Conservation (phyloP, 148 eudicot genomes). For the Amaranthus cruentus region DNA sequence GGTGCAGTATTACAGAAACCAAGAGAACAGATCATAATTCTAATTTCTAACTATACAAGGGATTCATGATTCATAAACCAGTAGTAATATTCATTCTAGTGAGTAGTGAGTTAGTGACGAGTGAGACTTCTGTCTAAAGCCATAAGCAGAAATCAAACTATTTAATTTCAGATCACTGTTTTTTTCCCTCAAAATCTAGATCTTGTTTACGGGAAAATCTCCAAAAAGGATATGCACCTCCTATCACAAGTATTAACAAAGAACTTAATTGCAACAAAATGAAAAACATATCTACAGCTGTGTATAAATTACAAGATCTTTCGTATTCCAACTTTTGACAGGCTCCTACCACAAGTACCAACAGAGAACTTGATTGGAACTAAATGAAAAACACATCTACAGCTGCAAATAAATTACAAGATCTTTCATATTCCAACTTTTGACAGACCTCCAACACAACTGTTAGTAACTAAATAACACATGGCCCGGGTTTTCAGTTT, state of each 20-base stretch:
- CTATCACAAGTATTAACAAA: not conserved
- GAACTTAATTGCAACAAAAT: not conserved
- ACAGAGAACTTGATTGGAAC: not conserved
- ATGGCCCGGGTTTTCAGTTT: too few relatives aligned
- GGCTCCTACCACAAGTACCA: not conserved
- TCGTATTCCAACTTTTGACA: not conserved
- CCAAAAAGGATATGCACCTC: not conserved
- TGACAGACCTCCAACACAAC: too few relatives aligned
- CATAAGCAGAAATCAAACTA: not conserved
- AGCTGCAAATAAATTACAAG: not conserved
- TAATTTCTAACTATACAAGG: too few relatives aligned
- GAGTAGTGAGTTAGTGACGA: too few relatives aligned
- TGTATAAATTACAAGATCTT: not conserved
- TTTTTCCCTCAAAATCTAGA: not conserved
- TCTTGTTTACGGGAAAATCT: not conserved
- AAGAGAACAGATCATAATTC: not conserved
- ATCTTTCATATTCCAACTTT: not conserved
- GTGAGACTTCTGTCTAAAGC: too few relatives aligned
- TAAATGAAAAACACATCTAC: not conserved
- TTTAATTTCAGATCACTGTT: not conserved
- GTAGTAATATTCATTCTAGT: too few relatives aligned
- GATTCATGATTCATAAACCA: too few relatives aligned
- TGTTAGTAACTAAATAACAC: too few relatives aligned
- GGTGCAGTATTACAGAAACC: not conserved
- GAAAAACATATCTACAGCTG: not conserved